Conservation (phyloP, 2,329 filamentous ascomycete species). For the Sporothrix variecibatus region DNA sequence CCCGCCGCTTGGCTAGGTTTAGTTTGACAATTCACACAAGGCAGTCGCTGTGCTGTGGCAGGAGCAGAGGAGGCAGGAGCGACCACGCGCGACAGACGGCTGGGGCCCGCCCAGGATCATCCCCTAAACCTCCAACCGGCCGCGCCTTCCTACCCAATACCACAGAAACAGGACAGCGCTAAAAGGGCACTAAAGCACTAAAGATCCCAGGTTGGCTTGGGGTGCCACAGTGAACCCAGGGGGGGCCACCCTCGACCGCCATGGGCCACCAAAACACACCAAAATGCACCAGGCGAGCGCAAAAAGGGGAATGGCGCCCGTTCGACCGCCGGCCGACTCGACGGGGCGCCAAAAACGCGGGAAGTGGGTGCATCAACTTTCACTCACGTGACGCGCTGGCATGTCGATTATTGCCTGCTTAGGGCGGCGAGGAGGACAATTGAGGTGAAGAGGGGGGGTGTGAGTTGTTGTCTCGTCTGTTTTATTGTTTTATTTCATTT, state of each 20-base stretch:
- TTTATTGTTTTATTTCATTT: constrained; percentile 11
- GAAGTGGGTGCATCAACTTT: constrained; percentile 29
- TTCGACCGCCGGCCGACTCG: constrained; percentile 26
- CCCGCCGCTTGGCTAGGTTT: neutral
- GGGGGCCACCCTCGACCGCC: neutral
- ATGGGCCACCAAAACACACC: neutral
- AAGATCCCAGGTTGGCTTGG: neutral
- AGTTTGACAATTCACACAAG: neutral
- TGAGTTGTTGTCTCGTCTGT: neutral
- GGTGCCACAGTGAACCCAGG: too few species aligned
- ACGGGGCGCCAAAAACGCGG: constrained; percentile 29
- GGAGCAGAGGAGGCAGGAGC: too few species aligned
- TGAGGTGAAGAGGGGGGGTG: neutral
- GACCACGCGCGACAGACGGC: neutral
- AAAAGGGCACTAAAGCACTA: constrained; percentile 20
- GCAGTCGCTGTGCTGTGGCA: neutral
- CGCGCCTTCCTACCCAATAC: constrained; percentile 6
- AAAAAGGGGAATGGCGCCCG: constrained; percentile 31
- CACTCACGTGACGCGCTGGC: constrained; percentile 27
- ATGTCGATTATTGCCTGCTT: constrained; percentile 21
- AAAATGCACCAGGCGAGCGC: constrained; percentile 21
- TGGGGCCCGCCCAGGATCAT: neutral
- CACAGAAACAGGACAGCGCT: constrained; percentile 13
- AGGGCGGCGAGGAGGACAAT: constrained; percentile 6
- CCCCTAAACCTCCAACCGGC: constrained; percentile 5